These are phyloP conservation scores for Lunasporangiospora selenospora DNA, from an alignment of 192 early-diverging fungal species.

Conservation along the genomic window DNA sequence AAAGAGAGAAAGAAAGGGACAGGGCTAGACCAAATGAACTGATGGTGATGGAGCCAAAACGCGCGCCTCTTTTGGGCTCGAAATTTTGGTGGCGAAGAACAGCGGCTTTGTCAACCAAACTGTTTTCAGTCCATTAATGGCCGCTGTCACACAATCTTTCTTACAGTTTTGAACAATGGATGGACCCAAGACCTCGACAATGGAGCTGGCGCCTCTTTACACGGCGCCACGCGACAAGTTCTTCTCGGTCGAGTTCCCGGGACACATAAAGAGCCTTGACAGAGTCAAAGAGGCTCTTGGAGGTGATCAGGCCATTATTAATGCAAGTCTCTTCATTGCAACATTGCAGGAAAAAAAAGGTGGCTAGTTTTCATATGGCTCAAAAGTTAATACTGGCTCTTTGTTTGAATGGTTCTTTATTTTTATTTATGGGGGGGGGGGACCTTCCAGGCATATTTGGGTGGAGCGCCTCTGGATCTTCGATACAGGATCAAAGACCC, in stretches of 20 bases:
- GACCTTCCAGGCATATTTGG: conserved; percentile 44
- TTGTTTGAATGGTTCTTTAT: too few relatives aligned
- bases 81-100: conserved; percentile 44
- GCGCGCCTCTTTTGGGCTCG: conserved; percentile 1
- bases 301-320: conserved; percentile 29
- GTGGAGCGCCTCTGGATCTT: conserved; percentile 30
- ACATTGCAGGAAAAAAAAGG: too few relatives aligned
- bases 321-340: conserved; percentile 8
- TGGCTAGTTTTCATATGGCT: too few relatives aligned
- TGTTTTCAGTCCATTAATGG: too few relatives aligned
- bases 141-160: too few relatives aligned
- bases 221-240: conserved; percentile 19
- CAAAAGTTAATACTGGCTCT: too few relatives aligned
- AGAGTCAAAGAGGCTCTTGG: conserved; percentile 27
- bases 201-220: not conserved
- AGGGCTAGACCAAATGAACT: not conserved
- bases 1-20: not conserved
- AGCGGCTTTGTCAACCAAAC: too few relatives aligned
- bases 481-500: conserved; percentile 28
- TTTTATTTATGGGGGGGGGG: too few relatives aligned
- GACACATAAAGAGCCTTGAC: conserved; percentile 21
- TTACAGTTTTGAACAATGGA: too few relatives aligned
- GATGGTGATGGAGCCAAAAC: not conserved
- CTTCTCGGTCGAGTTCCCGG: conserved; percentile 42
- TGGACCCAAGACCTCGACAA: too few relatives aligned